Percentiles rank a stretch among this genome's conserved stretches.
These are phyloP conservation scores for Penicillium vulpinum DNA, from an alignment of 2,329 filamentous ascomycete species.

Conservation along the genomic window DNA sequence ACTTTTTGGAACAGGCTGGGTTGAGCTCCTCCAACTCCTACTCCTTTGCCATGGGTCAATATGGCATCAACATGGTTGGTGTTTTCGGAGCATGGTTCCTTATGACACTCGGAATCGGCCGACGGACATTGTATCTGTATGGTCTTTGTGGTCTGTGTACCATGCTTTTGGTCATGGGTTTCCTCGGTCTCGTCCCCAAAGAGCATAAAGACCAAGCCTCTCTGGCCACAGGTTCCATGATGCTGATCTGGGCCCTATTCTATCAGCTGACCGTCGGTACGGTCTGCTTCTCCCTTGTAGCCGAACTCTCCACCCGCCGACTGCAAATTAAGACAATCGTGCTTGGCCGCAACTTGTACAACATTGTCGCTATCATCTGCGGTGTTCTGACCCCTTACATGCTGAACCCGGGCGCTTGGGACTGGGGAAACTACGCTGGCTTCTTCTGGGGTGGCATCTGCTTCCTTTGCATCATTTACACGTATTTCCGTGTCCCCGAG, in stretches of 20 bases:
- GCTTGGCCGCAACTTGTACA: slow-evolving; percentile 76
- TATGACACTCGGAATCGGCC: slow-evolving; percentile 73
- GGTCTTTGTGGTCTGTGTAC: slow-evolving; percentile 70
- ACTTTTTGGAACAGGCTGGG: slow-evolving; percentile 59
- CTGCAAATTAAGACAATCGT: slow-evolving; percentile 92
- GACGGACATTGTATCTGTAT: slow-evolving; percentile 72
- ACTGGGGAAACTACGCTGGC: slow-evolving; percentile 83
- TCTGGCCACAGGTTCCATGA: slow-evolving; percentile 78
- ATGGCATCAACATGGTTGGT: slow-evolving; percentile 72
- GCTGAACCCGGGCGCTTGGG: slow-evolving; percentile 83
- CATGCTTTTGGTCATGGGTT: slow-evolving; percentile 82
- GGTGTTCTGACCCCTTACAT: slow-evolving; percentile 86
- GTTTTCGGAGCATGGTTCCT: slow-evolving; percentile 80
- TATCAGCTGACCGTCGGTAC: slow-evolving; percentile 89
- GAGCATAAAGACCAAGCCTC: slow-evolving; percentile 61
- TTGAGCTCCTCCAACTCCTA: slow-evolving; percentile 53
- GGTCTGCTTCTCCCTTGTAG: slow-evolving; percentile 84
- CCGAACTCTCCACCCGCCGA: slow-evolving; percentile 77
- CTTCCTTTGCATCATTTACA: slow-evolving; percentile 77
- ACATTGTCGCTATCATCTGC: slow-evolving; percentile 78
- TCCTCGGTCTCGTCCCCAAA: slow-evolving; percentile 71
- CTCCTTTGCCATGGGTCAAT: slow-evolving; percentile 59
- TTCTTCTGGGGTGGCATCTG: slow-evolving; percentile 87
- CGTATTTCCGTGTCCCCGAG: slow-evolving; percentile 78
- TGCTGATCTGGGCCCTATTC: slow-evolving; percentile 77